Base-by-base conservation (phyloP, 257 asterid genomes). In the Primulina tabacum region DNA sequence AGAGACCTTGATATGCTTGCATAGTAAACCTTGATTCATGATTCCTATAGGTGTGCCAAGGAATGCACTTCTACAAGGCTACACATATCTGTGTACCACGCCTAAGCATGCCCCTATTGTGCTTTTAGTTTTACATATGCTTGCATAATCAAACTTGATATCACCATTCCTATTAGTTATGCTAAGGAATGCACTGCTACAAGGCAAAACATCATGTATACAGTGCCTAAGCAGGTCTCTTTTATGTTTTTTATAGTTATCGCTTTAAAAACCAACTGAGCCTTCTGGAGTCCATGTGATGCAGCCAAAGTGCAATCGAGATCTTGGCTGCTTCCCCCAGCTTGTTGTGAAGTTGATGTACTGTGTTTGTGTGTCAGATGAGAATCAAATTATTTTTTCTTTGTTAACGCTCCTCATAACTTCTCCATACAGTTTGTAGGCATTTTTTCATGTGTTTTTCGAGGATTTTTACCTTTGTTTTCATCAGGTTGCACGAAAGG, bases 401-500 rank as follows among this genome's bases (percentile, higher is more conserved):
- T 43, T 11, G n/a, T 43, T 43, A 43, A 12, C 53, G 14, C 8
- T 14, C 5, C 52, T 30, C 6, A 7, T 50, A 20, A 7, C 53
- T 21, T 59, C 60, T 63, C 56, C 38, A 37, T 24, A 24, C 29
- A 17, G 34, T 47, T 60, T 21, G 34, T 30, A 24, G 29, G 37
- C 60, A 28, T 61, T 65, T 37, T 58, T 60, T 50, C 68, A n/a
- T 33, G n/a, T 16, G 56, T 32, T 43, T 16, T 47, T 65, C 69
- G 43, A 75, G 69, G 67, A 71, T 68, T 70, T 58, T 61, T 33
- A 28, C 79, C 66, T 74, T 64, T 67, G 30, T 77, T 58, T 63
- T 65, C 26, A 26, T 65, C 84, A 94, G 99, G 88, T 81, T 94
- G 87, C 97, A 85, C 38, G 99, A 91, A 69, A 85, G 97, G 79